Evolutionary conservation across 257 asterid genomes (phyloP), one percentile per base, ranked within the genome.

Genomic region (Salvia rosmarinus): DNA sequence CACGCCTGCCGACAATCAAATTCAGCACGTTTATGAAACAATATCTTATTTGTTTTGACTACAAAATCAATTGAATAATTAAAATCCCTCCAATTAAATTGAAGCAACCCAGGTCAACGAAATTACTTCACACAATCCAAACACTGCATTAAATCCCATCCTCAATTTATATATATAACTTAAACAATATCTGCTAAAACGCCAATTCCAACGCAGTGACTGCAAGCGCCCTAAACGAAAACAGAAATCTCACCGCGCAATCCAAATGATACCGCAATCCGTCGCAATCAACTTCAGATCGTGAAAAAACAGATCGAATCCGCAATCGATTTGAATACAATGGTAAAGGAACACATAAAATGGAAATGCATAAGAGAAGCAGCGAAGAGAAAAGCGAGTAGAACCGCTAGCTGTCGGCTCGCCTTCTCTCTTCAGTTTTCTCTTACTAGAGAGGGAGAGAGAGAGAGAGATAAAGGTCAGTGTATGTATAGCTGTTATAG

Each of bases 401-500:
- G 71, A 73, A 68, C 68, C 75, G 61, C 77, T 28, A 40, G 64
- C 75, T 46, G 79, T 71, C 68, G 75, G 84, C 64, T 51, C 30
- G 34, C 42, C 23, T 80, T 70, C 76, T 23, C 70, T 74, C 72
- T 34, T 43, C 25, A 2, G 30, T 23, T 46, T 42, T 20, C 65
- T 75, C 80, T 50, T 71, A 71, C 52, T 9, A 10, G 11, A 71
- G 39, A 8, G 10, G 67, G 44, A 72, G 58, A 75, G 20, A 68
- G 39, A 8, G 10, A 69, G 44, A 72, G 58, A 75, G 20, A 68
- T 62, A 55, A 34, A 34, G 51, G 14, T 30, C 3, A 20, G 54
- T 77, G 61, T 56, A 52, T 79, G 82, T 52, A 69, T 77, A 75
- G 89, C 84, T 82, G 87, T 64, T 52, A 69, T 77, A 75, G 89